Conservation (phyloP, 345 rosid species). For the Erucastrum elatum region DNA sequence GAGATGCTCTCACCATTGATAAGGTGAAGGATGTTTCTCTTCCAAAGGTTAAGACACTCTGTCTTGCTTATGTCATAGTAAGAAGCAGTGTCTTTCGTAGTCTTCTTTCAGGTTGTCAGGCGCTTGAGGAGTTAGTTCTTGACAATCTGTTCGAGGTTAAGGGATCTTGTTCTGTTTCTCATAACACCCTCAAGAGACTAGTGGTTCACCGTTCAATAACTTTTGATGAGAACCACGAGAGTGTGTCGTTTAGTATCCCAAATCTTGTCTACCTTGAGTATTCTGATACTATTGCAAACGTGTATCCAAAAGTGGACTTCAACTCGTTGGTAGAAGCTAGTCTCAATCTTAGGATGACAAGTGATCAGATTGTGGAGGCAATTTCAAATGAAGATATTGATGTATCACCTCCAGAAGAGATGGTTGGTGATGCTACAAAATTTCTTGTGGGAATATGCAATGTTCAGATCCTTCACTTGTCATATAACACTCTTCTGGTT, state of each 20-base stretch:
- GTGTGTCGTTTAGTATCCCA: constrained; percentile 9
- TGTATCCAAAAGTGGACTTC: constrained; percentile 3
- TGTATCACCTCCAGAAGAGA: no score
- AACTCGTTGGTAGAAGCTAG: constrained; percentile 22
- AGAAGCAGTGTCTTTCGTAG: neutral
- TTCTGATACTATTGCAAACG: neutral
- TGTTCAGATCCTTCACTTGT: constrained; percentile 14
- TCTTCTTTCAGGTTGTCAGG: neutral
- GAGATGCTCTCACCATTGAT: neutral
- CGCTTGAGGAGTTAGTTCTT: constrained; percentile 10
- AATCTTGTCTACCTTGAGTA: constrained; percentile 12
- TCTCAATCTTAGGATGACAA: neutral
- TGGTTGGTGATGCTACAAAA: neutral
- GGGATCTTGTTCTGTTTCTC: neutral
- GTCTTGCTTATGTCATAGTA: neutral
- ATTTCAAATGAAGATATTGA: neutral
- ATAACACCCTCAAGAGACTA: neutral
- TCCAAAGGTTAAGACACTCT: constrained; percentile 3
- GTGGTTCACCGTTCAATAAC: neutral
- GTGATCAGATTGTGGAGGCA: constrained; percentile 2
- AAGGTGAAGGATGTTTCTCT: neutral
- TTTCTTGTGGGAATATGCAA: neutral
- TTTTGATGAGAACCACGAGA: neutral
- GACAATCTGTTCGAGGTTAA: neutral
- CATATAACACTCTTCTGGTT: neutral